phyloP scores from a whole-genome alignment of 2,329 filamentous ascomycete species.

The Cytospora paraplurivora region DNA sequence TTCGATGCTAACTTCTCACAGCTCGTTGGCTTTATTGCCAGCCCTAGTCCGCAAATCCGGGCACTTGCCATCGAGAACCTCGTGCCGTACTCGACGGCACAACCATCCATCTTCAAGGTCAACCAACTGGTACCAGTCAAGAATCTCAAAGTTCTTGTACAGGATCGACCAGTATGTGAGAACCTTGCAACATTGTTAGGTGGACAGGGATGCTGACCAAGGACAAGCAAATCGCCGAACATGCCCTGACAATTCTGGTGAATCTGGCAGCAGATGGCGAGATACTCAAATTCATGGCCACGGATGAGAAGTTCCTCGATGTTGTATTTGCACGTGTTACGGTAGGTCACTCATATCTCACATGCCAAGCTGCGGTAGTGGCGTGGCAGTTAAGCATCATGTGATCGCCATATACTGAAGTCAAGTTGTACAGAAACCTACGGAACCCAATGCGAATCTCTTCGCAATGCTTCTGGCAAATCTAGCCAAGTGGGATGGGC shows the following conservation, averaged over 20 bases:
- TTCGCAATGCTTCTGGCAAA: slow-evolving; percentile 93
- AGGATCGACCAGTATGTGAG: slow-evolving; percentile 73
- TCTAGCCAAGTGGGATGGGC: slow-evolving; percentile 74
- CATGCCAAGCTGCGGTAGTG: background rate
- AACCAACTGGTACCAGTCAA: slow-evolving; percentile 77
- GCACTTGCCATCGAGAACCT: slow-evolving; percentile 84
- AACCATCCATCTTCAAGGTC: slow-evolving; percentile 82
- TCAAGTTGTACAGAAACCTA: slow-evolving; percentile 47
- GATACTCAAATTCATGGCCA: slow-evolving; percentile 70
- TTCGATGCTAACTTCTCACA: slow-evolving; percentile 40
- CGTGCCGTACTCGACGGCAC: slow-evolving; percentile 74
- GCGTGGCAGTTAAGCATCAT: background rate
- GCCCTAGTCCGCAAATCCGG: slow-evolving; percentile 88
- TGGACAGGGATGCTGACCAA: slow-evolving; percentile 12
- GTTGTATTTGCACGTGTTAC: slow-evolving; percentile 72
- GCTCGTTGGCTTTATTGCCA: slow-evolving; percentile 91
- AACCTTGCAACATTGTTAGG: too few relatives aligned
- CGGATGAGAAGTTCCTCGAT: slow-evolving; percentile 81
- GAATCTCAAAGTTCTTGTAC: slow-evolving; percentile 83
- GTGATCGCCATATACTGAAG: slow-evolving; percentile 28
- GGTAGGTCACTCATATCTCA: slow-evolving; percentile 51
- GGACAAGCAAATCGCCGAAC: slow-evolving; percentile 79
- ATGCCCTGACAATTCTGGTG: slow-evolving; percentile 87
- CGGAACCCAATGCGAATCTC: slow-evolving; percentile 81
- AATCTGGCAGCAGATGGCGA: slow-evolving; percentile 80